A percentile compares a stretch with the other conserved stretches of the same genome.
Conservation (phyloP, 371 early-diverging fungal species). For the Rhizopus sp. region DNA sequence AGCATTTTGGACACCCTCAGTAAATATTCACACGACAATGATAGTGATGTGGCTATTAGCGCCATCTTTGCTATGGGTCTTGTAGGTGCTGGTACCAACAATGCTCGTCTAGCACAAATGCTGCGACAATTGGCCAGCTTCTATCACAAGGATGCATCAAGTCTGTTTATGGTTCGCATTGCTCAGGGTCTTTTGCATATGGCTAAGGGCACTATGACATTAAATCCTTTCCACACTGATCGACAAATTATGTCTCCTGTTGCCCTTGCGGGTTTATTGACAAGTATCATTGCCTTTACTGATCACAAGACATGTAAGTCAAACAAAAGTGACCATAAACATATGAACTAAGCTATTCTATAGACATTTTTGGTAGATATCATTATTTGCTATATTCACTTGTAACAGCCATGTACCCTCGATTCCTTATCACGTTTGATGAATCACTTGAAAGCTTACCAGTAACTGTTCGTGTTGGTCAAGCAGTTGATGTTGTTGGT, state of each 20-base stretch:
- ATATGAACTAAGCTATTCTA: neutral
- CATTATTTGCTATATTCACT: slow-evolving; percentile 96
- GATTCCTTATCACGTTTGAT: slow-evolving; percentile 95
- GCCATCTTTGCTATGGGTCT: slow-evolving; percentile 99
- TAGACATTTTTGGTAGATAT: slow-evolving; percentile 82
- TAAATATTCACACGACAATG: slow-evolving; percentile 97
- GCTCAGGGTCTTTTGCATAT: slow-evolving; percentile 98
- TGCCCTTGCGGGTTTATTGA: slow-evolving; percentile 88
- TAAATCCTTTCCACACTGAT: slow-evolving; percentile 94
- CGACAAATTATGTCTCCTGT: slow-evolving; percentile 89
- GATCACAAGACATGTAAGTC: slow-evolving; percentile 82
- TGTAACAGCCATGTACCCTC: slow-evolving; percentile 93
- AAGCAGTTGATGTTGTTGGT: slow-evolving; percentile 98
- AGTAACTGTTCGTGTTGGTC: slow-evolving; percentile 96
- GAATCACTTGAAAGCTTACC: slow-evolving; percentile 78
- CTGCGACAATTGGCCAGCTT: slow-evolving; percentile 95
- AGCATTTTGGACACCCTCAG: slow-evolving; percentile 93
- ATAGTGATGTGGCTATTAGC: slow-evolving; percentile 90
- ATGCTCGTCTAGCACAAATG: slow-evolving; percentile 97
- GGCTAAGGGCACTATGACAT: slow-evolving; percentile 97
- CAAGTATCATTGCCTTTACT: slow-evolving; percentile 87
- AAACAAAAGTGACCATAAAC: neutral
- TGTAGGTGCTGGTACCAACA: slow-evolving; percentile 99
- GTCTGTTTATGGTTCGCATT: slow-evolving; percentile 92
- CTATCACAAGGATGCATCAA: slow-evolving; percentile 94